Evolutionary conservation across 257 asterid genomes (phyloP).

Genomic region (Knoxia roxburghii): DNA sequence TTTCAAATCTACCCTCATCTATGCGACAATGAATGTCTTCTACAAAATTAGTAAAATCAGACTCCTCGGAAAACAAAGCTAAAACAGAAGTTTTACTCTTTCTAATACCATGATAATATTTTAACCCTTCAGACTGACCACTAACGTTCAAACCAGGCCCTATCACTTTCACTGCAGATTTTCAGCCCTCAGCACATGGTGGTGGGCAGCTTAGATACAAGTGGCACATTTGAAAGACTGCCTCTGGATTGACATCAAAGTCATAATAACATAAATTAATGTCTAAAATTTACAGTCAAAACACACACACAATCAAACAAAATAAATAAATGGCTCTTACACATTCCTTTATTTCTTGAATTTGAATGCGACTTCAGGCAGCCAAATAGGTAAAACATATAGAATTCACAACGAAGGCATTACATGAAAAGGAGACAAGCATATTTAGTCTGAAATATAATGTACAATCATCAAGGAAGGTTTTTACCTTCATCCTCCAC

Average conservation of each 20-base stretch:
- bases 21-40: too few relatives aligned
- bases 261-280: background rate
- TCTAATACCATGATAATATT: background rate
- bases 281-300: too few relatives aligned
- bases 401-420: background rate
- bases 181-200: background rate
- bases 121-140: background rate
- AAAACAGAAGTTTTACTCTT: background rate
- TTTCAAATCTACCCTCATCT: too few relatives aligned
- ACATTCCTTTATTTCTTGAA: background rate
- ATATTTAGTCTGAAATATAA: background rate
- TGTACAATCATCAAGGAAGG: background rate
- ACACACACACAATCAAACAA: background rate
- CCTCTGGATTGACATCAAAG: background rate
- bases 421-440: background rate
- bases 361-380: background rate
- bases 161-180: background rate
- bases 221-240: background rate
- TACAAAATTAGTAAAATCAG: background rate
- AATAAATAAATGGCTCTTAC: background rate
- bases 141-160: background rate
- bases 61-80: background rate
- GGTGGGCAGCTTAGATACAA: background rate
- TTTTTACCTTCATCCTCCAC: slow-evolving; percentile 78
- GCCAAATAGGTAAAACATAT: background rate